Evolutionary conservation across 2,329 filamentous ascomycete genomes (phyloP), one percentile per base, ranked within the genome.

Genomic region (Zymoseptoria ardabiliae): DNA sequence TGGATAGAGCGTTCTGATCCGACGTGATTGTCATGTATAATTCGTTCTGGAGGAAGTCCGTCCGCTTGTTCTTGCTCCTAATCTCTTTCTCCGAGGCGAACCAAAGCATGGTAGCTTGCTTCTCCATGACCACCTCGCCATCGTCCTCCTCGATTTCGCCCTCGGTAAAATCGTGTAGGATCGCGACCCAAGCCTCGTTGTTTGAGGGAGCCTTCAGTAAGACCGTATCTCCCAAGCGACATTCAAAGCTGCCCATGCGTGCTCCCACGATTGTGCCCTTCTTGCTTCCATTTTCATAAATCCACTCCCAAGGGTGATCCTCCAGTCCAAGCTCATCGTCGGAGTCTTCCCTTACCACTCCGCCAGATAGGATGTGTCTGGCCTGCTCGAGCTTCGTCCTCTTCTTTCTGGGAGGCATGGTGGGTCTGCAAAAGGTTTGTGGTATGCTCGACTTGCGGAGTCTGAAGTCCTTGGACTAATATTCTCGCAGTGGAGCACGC

Each of bases 41-140:
- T 74, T 99, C 94, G 70, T 96, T 95, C 81, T 61, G 60, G 56
- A 95, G 74, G 60, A 85, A 90, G 74, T 99, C 94, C 11, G 79
- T 82, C 69, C 91, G 81, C 76, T 94, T 96, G 76, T 90, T 93
- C 71, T 87, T 88, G 68, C 90, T 94, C 25, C 87, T 84, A 61
- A 97, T 90, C 75, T 97, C 93, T 69, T 88, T 89, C 68, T 96
- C 89, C 0, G 90, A 91, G 0, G 90, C 91, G 72, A 99, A 97
- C 94, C 94, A 99, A 82, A 97, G 87, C 70, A 99, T 94, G 63
- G 88, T 89, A 58, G 89, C 93, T 23, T 87, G 85, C 79, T 91
- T 97, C 63, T 80, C 78, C 21, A 57, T 54, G 19, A 66, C 59
- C 50, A 65, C 57, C 17, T 78, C 73, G 50, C 70, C 70, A 55